Evolutionary conservation across 805 yeast genomes (phyloP), one percentile per base, ranked within the genome.

Genomic region (Saccharomycopsis capsularis): DNA sequence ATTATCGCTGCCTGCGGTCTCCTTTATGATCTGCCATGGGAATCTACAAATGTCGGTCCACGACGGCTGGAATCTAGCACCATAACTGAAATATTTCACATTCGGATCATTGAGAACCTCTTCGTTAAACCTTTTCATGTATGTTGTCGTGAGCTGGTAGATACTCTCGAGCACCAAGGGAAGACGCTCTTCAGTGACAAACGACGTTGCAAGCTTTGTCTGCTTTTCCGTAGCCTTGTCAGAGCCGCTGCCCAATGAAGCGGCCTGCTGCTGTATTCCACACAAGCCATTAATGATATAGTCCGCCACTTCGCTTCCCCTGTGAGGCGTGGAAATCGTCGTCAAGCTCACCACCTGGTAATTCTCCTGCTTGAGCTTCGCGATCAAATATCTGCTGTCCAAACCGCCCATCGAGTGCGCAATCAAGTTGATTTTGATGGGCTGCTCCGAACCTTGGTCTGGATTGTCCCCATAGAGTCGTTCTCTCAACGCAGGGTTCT

Each of bases 381-480:
- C 73, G 2, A 88, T 84, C 55, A 90, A 63, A 60, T 80, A 86
- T 45, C 97, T 67, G 30, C 89, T 78, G 60, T 90, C 96, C 27
- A 89, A 66, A 0, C 97, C 97, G 3, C 97, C 97, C 96, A 89
- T 88, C 0, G 96, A 87, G 61, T 89, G 97, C 4, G 93, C 93
- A 23, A 89, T 71, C 40, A 89, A 62, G 59, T 90, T 90, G 15
- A 89, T 71, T 51, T 78, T 79, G 19, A 79, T 55, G 11, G 66
- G 68, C 23, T 63, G 61, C 15, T 58, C 56, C 9, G 55, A 53
- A 23, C 56, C 50, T 19, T 56, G 44, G 13, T 59, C 56, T 1
- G 52, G 27, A 13, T 53, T 36, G 5, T 35, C 32, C 4, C 39
- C 29, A 6, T 41, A 18, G 4, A 27, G 19, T 13, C 29, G 15